Base-by-base conservation (phyloP, 495 filamentous ascomycete species). In the Elasticomyces elasticus region DNA sequence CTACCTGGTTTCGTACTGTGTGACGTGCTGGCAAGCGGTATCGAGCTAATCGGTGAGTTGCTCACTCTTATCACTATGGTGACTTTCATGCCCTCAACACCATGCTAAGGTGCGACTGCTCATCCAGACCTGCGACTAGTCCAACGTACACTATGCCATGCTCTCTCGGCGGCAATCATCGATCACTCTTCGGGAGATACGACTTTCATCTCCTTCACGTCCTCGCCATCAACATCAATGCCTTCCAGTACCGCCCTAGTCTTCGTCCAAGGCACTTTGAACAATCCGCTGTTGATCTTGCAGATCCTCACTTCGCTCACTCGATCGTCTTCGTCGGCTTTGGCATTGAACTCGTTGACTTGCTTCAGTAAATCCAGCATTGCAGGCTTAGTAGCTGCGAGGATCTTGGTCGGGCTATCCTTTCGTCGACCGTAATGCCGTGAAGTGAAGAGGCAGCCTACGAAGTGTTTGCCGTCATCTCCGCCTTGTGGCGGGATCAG, bases 361-460 rank as follows among this genome's bases (percentile, higher is more conserved):
- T 61, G 55, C 33, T 40, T 19, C 19, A 72, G 49, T 49, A 72
- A 52, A 38, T 64, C 57, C 37, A 44, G 38, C 61, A 71, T 63
- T 13, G 68, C 68, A 43, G 59, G 54, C 5, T 55, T 55, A 2
- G 69, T 71, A 35, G 58, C 62, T 23, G 15, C 45, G n/a, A 72
- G 51, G 44, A 72, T 70, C 11, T 49, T 26, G 1, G 33, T 40
- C 13, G 60, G 61, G 9, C 26, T 26, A 49, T 69, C 67, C 51
- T 70, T 69, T 12, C 15, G 35, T 12, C 42, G 41, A 3, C 68
- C 69, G 51, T 56, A 62, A 15, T 45, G 44, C 7, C 51, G 52
- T 27, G 64, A 67, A 2, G 69, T 72, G 43, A 66, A 72, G 26
- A 71, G 59, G 56, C 69, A 72, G 26, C 63, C 69, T 22, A 72